Base-by-base conservation (phyloP, 2,329 filamentous ascomycete genomes). In the Colletotrichum simmondsii region DNA sequence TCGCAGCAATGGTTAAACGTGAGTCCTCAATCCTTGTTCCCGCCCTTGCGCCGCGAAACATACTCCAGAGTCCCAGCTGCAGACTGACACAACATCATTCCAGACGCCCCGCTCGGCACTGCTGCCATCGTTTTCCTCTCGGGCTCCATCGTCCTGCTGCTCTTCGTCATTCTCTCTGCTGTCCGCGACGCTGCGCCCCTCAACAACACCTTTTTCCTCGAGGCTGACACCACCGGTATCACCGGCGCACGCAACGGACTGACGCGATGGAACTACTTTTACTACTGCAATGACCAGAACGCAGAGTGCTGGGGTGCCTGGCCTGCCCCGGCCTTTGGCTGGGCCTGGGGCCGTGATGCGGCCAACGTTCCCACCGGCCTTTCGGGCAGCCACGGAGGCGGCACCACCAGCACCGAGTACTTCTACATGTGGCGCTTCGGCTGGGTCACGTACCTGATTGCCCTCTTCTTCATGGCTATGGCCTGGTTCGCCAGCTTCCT, bases 191-290 rank as follows among this genome's bases (percentile, higher is more conserved):
- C 81, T n/a, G 79, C 85, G 7, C 89, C 89, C 2, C 86, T 97
- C 68, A 90, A 93, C 81, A 85, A 91, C 72, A 95, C 95, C 75
- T 98, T 95, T 84, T 98, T 98, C 87, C 90, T 98, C 37, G 88
- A 93, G 79, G 94, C 94, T 78, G 89, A 93, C 80, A 98, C 95
- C 1, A 85, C 85, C 37, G 90, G 87, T 79, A 95, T 97, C 79
- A 86, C 89, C 3, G 92, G 92, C 60, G 92, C 94, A 14, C 90
- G 92, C 65, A 75, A 87, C 63, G 69, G 68, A 14, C 77, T 88
- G 22, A 92, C 94, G 14, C 92, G 96, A 84, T 98, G 96, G 96
- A 97, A 95, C 46, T 97, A 93, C 84, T 97, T 97, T 87, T 92
- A 94, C 81, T 87, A 97, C 74, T 97, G 95, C 84, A 90, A 92